phyloP scores from a whole-genome alignment of 306 rosid genomes.

The Calophaca sinica region DNA sequence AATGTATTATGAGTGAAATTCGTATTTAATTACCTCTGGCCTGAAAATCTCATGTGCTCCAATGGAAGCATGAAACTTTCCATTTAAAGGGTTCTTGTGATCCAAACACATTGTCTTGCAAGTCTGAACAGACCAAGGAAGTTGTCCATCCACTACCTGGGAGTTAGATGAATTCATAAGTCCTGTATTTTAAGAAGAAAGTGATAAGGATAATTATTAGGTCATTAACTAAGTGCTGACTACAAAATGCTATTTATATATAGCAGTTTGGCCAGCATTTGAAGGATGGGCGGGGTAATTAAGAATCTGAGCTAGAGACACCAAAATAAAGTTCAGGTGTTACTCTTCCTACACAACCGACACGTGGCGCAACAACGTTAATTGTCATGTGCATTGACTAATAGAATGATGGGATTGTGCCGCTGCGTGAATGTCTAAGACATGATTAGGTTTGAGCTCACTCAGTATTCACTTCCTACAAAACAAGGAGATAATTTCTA shows the following conservation, averaged over 20 bases:
- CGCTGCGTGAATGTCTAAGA: conserved; percentile 25
- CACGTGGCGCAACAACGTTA: conserved; percentile 2
- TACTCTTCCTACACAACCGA: background rate
- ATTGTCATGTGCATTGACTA: background rate
- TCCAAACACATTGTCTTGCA: background rate
- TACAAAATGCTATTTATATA: conserved; percentile 16
- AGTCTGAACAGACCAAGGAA: conserved; percentile 15
- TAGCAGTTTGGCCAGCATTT: background rate
- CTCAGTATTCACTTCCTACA: background rate
- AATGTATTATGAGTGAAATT: background rate
- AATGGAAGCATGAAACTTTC: conserved; percentile 47
- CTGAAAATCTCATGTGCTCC: conserved; percentile 61
- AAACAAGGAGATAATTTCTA: conserved; percentile 25
- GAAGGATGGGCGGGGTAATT: background rate
- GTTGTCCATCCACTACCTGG: conserved; percentile 24
- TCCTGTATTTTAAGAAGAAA: background rate
- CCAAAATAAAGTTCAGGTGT: no score
- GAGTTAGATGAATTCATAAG: conserved; percentile 47
- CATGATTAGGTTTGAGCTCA: background rate
- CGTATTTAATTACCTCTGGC: conserved; percentile 48
- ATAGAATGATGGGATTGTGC: conserved; percentile 10
- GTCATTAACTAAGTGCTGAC: conserved; percentile 16
- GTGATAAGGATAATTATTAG: conserved; percentile 14
- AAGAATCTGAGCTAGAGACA: no score
- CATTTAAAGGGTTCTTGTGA: conserved; percentile 26